Evolutionary conservation across 805 yeast species (phyloP).

Genomic region (Spathaspora arborariae): DNA sequence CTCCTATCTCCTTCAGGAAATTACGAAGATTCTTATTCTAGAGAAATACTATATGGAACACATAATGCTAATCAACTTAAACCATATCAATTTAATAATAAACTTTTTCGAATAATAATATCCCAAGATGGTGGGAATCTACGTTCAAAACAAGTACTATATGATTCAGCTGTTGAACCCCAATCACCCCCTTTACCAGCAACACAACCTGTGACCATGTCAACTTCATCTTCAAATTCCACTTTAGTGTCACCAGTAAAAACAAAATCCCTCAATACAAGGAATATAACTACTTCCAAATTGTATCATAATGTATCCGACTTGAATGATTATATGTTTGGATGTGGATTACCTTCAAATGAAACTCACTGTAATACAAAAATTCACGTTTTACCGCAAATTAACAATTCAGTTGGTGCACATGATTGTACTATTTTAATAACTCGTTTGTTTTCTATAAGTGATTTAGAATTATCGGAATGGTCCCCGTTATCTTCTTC

Average conservation of each 20-base stretch:
- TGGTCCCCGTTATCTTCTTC: neutral
- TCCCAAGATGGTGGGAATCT: conserved; percentile 50
- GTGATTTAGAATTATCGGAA: conserved; percentile 19
- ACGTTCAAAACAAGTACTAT: conserved; percentile 45
- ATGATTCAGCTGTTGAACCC: conserved; percentile 30
- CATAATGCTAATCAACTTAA: conserved; percentile 22
- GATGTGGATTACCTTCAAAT: conserved; percentile 50
- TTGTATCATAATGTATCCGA: conserved; percentile 41
- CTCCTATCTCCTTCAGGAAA: conserved; percentile 1
- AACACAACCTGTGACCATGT: neutral
- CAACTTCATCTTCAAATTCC: neutral
- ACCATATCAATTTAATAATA: conserved; percentile 23
- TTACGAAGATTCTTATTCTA: conserved; percentile 42
- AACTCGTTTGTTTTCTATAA: conserved; percentile 43
- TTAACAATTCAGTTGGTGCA: conserved; percentile 32
- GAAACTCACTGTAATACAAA: conserved; percentile 44
- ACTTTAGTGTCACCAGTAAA: neutral
- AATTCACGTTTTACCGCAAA: conserved; percentile 43
- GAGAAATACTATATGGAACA: conserved; percentile 46
- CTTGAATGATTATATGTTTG: conserved; percentile 51
- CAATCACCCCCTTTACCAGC: neutral
- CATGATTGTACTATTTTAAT: conserved; percentile 36
- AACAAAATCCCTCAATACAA: conserved; percentile 2
- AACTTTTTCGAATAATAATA: conserved; percentile 40
- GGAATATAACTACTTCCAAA: conserved; percentile 23